Evolutionary conservation across 768 basidiomycete species (phyloP), one percentile per base, ranked within the genome.

Genomic region (Rhodotorula babjevae): DNA sequence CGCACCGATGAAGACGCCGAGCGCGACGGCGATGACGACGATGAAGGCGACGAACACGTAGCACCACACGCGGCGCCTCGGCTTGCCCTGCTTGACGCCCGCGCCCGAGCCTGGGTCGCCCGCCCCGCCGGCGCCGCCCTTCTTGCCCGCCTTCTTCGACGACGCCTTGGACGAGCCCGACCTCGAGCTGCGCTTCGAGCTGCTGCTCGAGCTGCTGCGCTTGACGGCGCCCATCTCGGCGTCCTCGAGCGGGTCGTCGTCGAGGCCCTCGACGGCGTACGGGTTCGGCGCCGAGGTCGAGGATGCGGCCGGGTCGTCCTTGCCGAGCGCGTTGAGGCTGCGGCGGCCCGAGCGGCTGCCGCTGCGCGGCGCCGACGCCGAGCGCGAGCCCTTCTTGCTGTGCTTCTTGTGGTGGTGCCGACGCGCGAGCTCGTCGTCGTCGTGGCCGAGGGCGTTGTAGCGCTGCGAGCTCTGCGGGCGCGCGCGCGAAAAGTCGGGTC

Each of bases 341-440:
- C 36, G 27, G 29, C 50, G 23, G 50, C 25, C 2, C 49, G 49
- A 50, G 25, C 36, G 36, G 36, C 36, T 36, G 36, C 36, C 9
- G 9, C 5, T 36, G 36, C 36, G 36, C 4, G 23, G 3, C 50
- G 23, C 6, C 11, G 23, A 25, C 50, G 23, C 6, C 25, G 9
- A 18, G 44, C 18, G 23, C 50, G 50, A 27, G 6, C 27, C 10
- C 50, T 56, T 42, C 36, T 33, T n/a, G 25, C 27, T 25, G 42
- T 47, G 49, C 49, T 50, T 50, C 59, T 67, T 60, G 59, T 52
- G 46, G 33, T 58, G 56, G 47, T 44, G 65, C 3, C 31, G 42
- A 40, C 27, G 44, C 16, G 55, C 14, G 29, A 3, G 2, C 55
- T 16, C 46, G 50, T 21, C 7, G 29, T 56, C 55, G 55, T 29